phyloP scores from a whole-genome alignment of 371 early-diverging fungal genomes.

The Encephalitozoon romaleae region DNA sequence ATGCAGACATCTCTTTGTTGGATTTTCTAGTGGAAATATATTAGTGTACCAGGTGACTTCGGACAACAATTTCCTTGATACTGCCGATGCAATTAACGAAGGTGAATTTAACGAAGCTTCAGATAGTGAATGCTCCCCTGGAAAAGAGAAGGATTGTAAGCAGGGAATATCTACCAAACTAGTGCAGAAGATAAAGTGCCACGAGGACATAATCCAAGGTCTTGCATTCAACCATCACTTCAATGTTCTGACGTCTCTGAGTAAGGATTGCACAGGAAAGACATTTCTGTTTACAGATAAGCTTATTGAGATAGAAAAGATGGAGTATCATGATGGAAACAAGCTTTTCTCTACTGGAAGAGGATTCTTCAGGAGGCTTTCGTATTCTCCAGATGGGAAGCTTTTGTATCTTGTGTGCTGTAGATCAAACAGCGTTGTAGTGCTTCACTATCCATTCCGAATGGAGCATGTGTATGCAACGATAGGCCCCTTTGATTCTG shows the following conservation, averaged over 20 bases:
- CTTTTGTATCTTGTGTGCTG: slow-evolving; percentile 22
- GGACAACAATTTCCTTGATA: background rate
- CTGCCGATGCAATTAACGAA: too few species aligned
- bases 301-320: slow-evolving; percentile 16
- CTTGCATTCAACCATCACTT: slow-evolving; percentile 30
- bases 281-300: slow-evolving; percentile 26
- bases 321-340: slow-evolving; percentile 11
- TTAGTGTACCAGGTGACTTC: slow-evolving; percentile 16
- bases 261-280: slow-evolving; percentile 49
- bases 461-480: slow-evolving; percentile 8
- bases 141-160: background rate
- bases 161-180: slow-evolving; percentile 1
- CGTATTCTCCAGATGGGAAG: slow-evolving; percentile 22
- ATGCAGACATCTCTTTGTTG: slow-evolving; percentile 30
- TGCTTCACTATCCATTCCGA: slow-evolving; percentile 37
- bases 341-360: background rate
- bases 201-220: slow-evolving; percentile 51
- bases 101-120: background rate
- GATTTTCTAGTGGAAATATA: slow-evolving; percentile 39
- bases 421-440: background rate
- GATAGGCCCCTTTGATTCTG: slow-evolving; percentile 53
- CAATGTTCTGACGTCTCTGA: slow-evolving; percentile 28
- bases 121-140: background rate
- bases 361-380: slow-evolving; percentile 47
- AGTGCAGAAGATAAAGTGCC: slow-evolving; percentile 29